phyloP scores from a whole-genome alignment of 345 rosid species.

The Populus nigra region DNA sequence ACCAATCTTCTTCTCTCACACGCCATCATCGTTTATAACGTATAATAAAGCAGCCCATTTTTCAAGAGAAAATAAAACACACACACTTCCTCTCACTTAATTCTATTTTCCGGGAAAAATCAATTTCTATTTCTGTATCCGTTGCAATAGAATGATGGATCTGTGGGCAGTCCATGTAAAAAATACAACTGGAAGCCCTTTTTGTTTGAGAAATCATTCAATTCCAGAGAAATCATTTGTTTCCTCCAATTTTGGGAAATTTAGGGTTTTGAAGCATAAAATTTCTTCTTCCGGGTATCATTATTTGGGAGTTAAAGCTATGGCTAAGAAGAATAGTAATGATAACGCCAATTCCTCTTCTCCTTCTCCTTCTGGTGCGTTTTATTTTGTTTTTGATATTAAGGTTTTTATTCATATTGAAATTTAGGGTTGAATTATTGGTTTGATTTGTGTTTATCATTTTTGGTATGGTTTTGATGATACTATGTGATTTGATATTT shows the following conservation, averaged over 20 bases:
- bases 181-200: slow-evolving; percentile 28
- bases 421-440: neutral
- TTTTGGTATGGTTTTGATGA: neutral
- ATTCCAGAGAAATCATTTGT: slow-evolving; percentile 18
- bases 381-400: neutral
- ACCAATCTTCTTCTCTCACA: neutral
- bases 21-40: neutral
- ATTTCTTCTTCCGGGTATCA: slow-evolving; percentile 23
- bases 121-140: neutral
- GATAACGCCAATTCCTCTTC: slow-evolving; percentile 20
- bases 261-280: slow-evolving; percentile 32
- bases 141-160: slow-evolving; percentile 39
- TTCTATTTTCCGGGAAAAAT: neutral
- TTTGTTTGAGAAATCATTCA: slow-evolving; percentile 24
- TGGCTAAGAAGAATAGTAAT: slow-evolving; percentile 56
- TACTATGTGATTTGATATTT: neutral
- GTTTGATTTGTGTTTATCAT: neutral
- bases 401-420: neutral
- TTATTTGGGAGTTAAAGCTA: slow-evolving; percentile 43
- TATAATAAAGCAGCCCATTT: neutral
- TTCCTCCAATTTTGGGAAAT: slow-evolving; percentile 22
- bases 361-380: slow-evolving; percentile 44
- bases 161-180: slow-evolving; percentile 45
- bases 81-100: neutral
- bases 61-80: neutral